Evolutionary conservation across 345 rosid species (phyloP), one percentile per base, ranked within the genome.

Genomic region (Pistacia integerrima): DNA sequence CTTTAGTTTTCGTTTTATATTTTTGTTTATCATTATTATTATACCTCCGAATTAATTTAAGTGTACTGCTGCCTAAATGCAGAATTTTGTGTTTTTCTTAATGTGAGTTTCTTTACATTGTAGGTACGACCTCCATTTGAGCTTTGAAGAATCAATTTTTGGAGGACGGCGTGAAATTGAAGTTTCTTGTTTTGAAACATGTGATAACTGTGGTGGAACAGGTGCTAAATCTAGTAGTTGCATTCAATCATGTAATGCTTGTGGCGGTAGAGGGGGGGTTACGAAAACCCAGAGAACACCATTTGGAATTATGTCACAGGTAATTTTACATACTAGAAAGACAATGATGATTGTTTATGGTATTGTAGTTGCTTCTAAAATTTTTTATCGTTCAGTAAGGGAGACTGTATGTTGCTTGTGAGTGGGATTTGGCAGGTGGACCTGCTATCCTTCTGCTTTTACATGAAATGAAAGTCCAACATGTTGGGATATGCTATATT

Each of bases 241-340:
- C 72, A 74, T 95, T 61, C 88, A 87, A 81, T 62, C 86, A 70
- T 95, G 99, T 80, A 70, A 56, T 60, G 79, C 82, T 59, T 95
- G 99, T 83, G 93, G 89, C 60, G 98, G 98, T 79, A 90, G 87
- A 84, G 98, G 99, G 57, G 91, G 86, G 67, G 89, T 85, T 66
- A 86, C 87, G 89, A 85, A 83, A 77, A 83, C 90, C 77, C 93
- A 87, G 81, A 90, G 85, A 85, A 93, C 99, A 52, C 96, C 99
- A 22, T 93, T 93, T 82, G 99, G 98, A 78, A 81, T 91, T 73
- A 88, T 91, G 87, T 91, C 98, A 61, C 93, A 90, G 96, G 99
- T 95, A 81, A 72, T 33, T 77, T 67, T 70, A 70, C 73, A 72
- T 57, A 51, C 38, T 46, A 41, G 49, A 38, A 58, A 59, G 66